Base-by-base conservation (phyloP, 2,329 filamentous ascomycete species). In the Pseudophaeomoniella oleicola region DNA sequence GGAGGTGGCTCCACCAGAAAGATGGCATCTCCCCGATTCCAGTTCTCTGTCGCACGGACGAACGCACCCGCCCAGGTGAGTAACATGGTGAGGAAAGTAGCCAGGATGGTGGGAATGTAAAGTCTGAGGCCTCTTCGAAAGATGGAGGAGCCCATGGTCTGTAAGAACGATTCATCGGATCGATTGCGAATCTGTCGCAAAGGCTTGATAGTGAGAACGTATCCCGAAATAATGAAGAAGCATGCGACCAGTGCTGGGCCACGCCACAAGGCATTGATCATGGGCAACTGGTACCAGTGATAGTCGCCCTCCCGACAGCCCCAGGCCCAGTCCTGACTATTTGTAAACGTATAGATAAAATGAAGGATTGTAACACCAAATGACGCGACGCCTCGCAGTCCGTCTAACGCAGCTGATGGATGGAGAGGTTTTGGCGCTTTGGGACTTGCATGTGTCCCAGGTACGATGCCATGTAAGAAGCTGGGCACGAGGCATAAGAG, bases 211-310 rank as follows among this genome's bases (percentile, higher is more conserved):
- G 60, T 62, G 33, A 66, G 51, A n/a, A 63, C 61, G 39, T 66
- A 66, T 36, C 62, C 63, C 5, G 60, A 64, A 16, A 66, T 57
- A 19, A 66, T 56, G 44, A 66, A 66, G 49, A 66, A 66, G 27
- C 65, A 58, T 32, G 56, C 54, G 11, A 66, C 62, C 39, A 44
- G 44, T n/a, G 44, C 45, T 11, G 39, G 32, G 13, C 44, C 45
- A 27, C n/a, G n/a, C 22, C 22, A 27, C 13, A 60, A 38, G 42
- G 60, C 46, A 36, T 59, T 56, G 11, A 62, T 29, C 39, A 62
- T 49, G 4, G 58, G 58, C 4, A 61, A 42, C 39, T 60, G 58
- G 32, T 56, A 27, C 6, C n/a, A n/a, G 6, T 27, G 22, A n/a
- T n/a, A 9, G 22, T 27, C 22, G 22, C 6, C 22, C n/a, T 6